Percentiles rank a stretch among this genome's conserved stretches.
Evolutionary conservation across 2,329 filamentous ascomycete species (phyloP).

Genomic region (Stemphylium beticola): DNA sequence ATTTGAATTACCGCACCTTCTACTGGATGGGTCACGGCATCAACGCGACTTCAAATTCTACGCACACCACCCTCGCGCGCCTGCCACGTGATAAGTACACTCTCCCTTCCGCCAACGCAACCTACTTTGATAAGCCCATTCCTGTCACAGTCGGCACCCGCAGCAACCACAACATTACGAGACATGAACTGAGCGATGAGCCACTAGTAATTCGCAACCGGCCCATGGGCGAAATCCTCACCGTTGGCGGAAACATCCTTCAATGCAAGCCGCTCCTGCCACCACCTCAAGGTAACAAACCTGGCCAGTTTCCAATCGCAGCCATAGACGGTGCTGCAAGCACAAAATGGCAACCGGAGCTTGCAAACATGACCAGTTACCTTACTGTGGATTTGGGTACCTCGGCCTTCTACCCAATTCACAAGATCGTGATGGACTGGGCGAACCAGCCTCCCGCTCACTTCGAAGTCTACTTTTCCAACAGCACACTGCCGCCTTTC

Average conservation of each 20-base stretch:
- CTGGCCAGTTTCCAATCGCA: slow-evolving; percentile 72
- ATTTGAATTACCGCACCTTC: slow-evolving; percentile 67
- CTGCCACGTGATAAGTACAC: slow-evolving; percentile 48
- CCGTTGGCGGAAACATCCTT: slow-evolving; percentile 65
- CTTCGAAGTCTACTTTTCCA: slow-evolving; percentile 63
- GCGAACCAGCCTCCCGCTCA: slow-evolving; percentile 61
- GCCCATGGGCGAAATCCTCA: slow-evolving; percentile 60
- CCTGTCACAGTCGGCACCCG: slow-evolving; percentile 62
- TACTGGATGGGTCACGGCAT: slow-evolving; percentile 72
- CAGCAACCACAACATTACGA: slow-evolving; percentile 37
- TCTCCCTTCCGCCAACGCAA: slow-evolving; percentile 60
- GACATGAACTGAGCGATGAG: slow-evolving; percentile 57
- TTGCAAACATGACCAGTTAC: slow-evolving; percentile 58
- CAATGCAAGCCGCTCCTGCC: slow-evolving; percentile 65
- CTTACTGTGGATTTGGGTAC: slow-evolving; percentile 62
- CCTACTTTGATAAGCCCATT: slow-evolving; percentile 62
- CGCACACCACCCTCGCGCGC: slow-evolving; percentile 68
- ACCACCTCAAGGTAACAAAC: slow-evolving; percentile 51
- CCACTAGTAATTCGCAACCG: slow-evolving; percentile 65
- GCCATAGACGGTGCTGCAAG: slow-evolving; percentile 70
- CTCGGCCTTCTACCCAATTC: slow-evolving; percentile 50
- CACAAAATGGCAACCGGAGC: slow-evolving; percentile 70
- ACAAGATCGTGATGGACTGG: slow-evolving; percentile 66
- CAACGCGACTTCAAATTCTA: slow-evolving; percentile 65
- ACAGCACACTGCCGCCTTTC: slow-evolving; percentile 48